phyloP scores from a whole-genome alignment of 2,329 filamentous ascomycete species.

The Microdochium nivale region DNA sequence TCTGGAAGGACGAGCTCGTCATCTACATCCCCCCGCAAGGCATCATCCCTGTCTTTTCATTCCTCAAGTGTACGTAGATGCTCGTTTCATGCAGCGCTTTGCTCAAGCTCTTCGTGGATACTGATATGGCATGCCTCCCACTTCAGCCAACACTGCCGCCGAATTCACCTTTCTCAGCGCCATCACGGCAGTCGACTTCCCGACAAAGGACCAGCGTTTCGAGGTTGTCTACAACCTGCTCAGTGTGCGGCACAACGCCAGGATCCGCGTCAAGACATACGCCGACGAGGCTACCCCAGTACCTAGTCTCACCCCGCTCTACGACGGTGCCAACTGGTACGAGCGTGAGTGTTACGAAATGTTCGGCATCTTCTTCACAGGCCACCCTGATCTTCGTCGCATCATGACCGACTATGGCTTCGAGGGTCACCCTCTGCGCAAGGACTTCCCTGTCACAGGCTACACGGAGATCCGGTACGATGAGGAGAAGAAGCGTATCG shows the following conservation, averaged over 20 bases:
- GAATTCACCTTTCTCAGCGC: slow-evolving; percentile 92
- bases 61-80: slow-evolving; percentile 63
- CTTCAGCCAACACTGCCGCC: slow-evolving; percentile 80
- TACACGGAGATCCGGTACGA: slow-evolving; percentile 98
- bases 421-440: slow-evolving; percentile 91
- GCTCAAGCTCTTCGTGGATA: neutral
- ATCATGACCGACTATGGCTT: slow-evolving; percentile 99
- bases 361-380: slow-evolving; percentile 93
- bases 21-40: slow-evolving; percentile 86
- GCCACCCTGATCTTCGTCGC: slow-evolving; percentile 87
- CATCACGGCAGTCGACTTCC: slow-evolving; percentile 93
- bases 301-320: slow-evolving; percentile 77
- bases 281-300: slow-evolving; percentile 93
- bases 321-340: slow-evolving; percentile 97
- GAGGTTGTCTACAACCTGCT: slow-evolving; percentile 98
- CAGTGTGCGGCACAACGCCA: slow-evolving; percentile 90
- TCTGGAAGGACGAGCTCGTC: slow-evolving; percentile 98
- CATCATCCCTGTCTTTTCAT: slow-evolving; percentile 84
- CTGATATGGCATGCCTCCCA: neutral
- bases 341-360: slow-evolving; percentile 97
- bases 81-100: slow-evolving; percentile 6
- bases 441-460: slow-evolving; percentile 95
- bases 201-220: slow-evolving; percentile 90
- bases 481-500: slow-evolving; percentile 99
- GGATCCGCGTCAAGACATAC: slow-evolving; percentile 97